Base-by-base conservation (phyloP, 352 stramenopile genomes). In the Globisporangium okanoganense region DNA sequence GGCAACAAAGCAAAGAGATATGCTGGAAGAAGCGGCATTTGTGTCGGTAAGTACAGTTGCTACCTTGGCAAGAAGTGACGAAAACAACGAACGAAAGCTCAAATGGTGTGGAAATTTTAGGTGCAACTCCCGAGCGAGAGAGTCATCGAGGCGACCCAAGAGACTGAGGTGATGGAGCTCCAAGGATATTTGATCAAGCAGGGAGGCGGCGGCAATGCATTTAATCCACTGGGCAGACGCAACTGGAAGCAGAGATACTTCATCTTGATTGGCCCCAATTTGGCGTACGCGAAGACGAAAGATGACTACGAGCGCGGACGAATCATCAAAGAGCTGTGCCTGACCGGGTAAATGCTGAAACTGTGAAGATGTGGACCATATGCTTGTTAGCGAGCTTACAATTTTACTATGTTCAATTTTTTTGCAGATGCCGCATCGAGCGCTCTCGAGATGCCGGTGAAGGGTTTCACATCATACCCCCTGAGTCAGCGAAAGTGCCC, bases 181-280 rank as follows among this genome's bases (percentile, higher is more conserved):
- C 82, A 95, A 78, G 86, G 86, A 0, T 95, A 95, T 55, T 58
- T 95, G 22, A 88, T 95, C 72, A 95, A 95, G 52, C 86, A 95
- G 64, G 86, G 86, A 22, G 85, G 77, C 51, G 86, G 86, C 29
- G 79, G 86, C 9, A 88, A 88, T 45, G 77, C 80, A 9, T 79
- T 91, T 24, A 94, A 92, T 36, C 82, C 82, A 1, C 73, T 95
- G 1, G 79, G 84, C 0, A 66, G 86, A n/a, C 87, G 87, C 52
- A 94, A 94, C 66, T 95, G 86, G 86, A 95, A 95, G 69, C 84
- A 94, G 62, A 76, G 86, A 31, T 95, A 94, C 67, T 95, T 95
- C 61, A 90, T 93, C 64, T 70, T 95, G 27, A 78, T 78, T 25
- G 80, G 78, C 2, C 60, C 72, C 22, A 88, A 76, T 31, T 65